Base-by-base conservation (phyloP, 1,284 basidiomycete species). In the Porodaedalea pini region DNA sequence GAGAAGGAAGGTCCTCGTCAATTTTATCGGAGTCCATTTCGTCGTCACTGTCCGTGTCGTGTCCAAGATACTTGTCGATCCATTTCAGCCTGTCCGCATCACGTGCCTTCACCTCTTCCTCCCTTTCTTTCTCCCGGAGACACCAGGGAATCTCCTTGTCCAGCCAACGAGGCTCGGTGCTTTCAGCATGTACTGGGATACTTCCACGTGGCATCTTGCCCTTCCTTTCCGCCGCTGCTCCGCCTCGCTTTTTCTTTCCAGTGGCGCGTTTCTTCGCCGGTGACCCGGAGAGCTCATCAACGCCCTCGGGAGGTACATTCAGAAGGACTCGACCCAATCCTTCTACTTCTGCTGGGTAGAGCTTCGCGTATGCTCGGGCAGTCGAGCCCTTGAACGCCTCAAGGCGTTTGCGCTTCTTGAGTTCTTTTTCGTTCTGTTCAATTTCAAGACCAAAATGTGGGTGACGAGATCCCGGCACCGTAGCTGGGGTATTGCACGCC, bases 111-210 rank as follows among this genome's bases (percentile, higher is more conserved):
- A 75, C 73, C 49, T 74, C 63, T 43, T 82, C 79, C 17, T 73
- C 71, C 39, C 78, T 75, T 67, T 85, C 80, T 61, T 81, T 76
- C 17, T 70, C 72, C 52, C 83, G 74, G 61, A 85, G 65, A 51
- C 78, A 76, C 89, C 89, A 92, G 15, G 89, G 89, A 64, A 90
- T 89, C 65, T 82, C 80, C 11, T 74, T 62, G 64, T 92, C 89
- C 6, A 84, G 82, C 89, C 89, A 92, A 66, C 87, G 84, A 7
- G 88, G 86, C 55, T 70, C 76, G 25, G 77, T 68, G n/a, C 62
- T 19, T 58, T 65, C 56, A 59, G 62, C 57, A 58, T 62, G 39
- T 45, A 51, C 23, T 8, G 13, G 51, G 21, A 36, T 23, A 39
- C 8, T 31, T 36, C 50, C 40, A 17, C 11, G 19, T 19, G 8